A percentile compares a stretch with the other conserved stretches of the same genome.
Conservation (phyloP, 495 filamentous ascomycete species). For the Aspergillus sparsus region DNA sequence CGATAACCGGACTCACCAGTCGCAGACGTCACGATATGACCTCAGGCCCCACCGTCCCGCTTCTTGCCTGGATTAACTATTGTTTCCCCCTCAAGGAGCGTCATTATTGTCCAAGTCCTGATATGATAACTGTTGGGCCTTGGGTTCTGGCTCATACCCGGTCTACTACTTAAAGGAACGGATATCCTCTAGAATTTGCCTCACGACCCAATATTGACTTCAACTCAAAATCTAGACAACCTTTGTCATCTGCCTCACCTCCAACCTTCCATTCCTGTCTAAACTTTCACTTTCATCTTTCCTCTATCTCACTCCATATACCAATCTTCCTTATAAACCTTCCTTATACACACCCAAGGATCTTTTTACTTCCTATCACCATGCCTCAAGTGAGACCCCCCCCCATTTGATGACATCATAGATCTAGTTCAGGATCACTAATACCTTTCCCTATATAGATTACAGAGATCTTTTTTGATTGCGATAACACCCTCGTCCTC, state of each 20-base stretch:
- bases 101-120: slow-evolving; percentile 6
- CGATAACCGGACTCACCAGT: slow-evolving; percentile 13
- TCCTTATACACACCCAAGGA: background rate
- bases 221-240: background rate
- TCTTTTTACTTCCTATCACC: slow-evolving; percentile 24
- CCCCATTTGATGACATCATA: background rate
- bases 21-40: slow-evolving; percentile 29
- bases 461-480: slow-evolving; percentile 88
- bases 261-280: slow-evolving; percentile 6
- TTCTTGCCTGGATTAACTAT: slow-evolving; percentile 8
- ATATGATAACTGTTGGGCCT: slow-evolving; percentile 4
- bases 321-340: no score
- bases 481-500: slow-evolving; percentile 96
- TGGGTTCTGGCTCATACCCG: slow-evolving; percentile 3
- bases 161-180: slow-evolving; percentile 15
- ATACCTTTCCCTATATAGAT: slow-evolving; percentile 50
- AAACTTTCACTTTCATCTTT: slow-evolving; percentile 4
- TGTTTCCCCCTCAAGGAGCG: slow-evolving; percentile 12
- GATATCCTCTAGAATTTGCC: slow-evolving; percentile 8
- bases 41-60: slow-evolving; percentile 22
- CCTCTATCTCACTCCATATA: background rate
- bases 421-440: slow-evolving; percentile 25
- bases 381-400: slow-evolving; percentile 48
- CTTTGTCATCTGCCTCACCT: background rate
- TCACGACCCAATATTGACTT: background rate